These are phyloP conservation scores for Plasmodium malariae DNA, from an alignment of 169 alveolate genomes.

Conservation along the genomic window DNA sequence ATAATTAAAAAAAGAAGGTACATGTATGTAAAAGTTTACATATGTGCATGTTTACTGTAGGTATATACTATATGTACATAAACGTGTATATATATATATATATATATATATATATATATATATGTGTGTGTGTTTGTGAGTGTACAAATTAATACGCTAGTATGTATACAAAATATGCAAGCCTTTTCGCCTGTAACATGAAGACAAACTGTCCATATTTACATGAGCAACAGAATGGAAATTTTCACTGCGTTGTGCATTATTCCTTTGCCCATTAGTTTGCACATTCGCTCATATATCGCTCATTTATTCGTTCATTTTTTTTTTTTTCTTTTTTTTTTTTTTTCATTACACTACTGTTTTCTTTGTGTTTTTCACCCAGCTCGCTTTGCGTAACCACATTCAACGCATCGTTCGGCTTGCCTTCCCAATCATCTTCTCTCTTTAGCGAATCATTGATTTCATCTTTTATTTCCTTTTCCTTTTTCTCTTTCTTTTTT, in stretches of 20 bases:
- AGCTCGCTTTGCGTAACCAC: background rate
- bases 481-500: slow-evolving; percentile 14
- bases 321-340: background rate
- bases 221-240: too few species aligned
- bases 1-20: background rate
- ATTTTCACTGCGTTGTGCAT: too few species aligned
- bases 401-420: background rate
- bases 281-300: background rate
- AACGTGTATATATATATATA: background rate
- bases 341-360: background rate
- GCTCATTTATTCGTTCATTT: too few species aligned
- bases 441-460: slow-evolving; percentile 10
- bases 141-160: too few species aligned
- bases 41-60: background rate
- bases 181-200: too few species aligned
- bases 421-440: background rate
- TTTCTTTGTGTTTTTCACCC: background rate
- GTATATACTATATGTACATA: background rate
- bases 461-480: slow-evolving; percentile 4
- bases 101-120: background rate
- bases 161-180: too few species aligned
- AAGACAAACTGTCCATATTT: too few species aligned
- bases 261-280: background rate
- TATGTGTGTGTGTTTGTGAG: background rate
- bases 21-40: background rate